Evolutionary conservation across 2,329 filamentous ascomycete genomes (phyloP), one percentile per base, ranked within the genome.

Genomic region (Trichoderma sp.): DNA sequence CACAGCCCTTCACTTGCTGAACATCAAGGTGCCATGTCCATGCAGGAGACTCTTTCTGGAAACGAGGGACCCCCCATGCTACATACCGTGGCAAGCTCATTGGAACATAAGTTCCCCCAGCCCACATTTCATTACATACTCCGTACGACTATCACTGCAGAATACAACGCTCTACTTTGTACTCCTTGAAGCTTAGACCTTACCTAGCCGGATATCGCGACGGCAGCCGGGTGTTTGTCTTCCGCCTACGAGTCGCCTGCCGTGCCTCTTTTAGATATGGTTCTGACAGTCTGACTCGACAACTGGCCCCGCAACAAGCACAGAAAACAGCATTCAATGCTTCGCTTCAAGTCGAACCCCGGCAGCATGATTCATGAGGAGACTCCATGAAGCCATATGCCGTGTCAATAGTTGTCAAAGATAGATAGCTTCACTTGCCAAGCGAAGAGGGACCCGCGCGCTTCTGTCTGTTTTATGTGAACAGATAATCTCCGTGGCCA

Each of bases 251-350:
- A 69, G 66, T 62, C 66, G 57, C 66, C 21, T 61, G 70, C 56
- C 64, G 56, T 61, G 57, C 64, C 64, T 68, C 30, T 68, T 72
- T 72, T 68, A 72, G 70, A 72, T 72, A 72, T 63, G 30, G 70
- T 72, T 72, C 64, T 72, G 63, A 68, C 63, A 63, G 32, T 26
- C 56, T 72, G 64, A 72, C 64, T 72, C 70, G 57, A 61, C 39
- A 32, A 57, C 32, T 53, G n/a, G 39, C 57, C 70, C 63, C 63
- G 56, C 70, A 61, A 47, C 18, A 28, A n/a, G 21, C 39, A 60
- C 47, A 12, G 43, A 26, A 71, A 47, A 36, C 21, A 32, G 34
- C 14, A 34, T 53, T 43, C 51, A 36, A 51, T 43, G n/a, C 28
- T 53, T 53, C 21, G n/a, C 39, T 47, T 32, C 24, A 51, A 34